Percentiles rank a stretch among this genome's conserved stretches.
These are phyloP conservation scores for Inga laurina DNA, from an alignment of 306 rosid genomes.

Conservation along the genomic window DNA sequence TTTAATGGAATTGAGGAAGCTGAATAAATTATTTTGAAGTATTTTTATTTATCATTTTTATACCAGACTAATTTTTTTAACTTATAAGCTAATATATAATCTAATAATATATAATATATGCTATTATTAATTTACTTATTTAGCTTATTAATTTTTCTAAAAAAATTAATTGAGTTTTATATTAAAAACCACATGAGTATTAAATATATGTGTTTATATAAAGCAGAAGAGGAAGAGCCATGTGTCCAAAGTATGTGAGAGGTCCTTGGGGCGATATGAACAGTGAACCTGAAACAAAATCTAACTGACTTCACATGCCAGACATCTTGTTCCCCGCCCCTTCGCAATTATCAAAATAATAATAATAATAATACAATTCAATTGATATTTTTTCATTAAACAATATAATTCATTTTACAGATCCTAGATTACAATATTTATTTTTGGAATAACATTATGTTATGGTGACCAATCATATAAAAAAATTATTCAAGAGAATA, in stretches of 20 bases:
- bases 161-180: too few species aligned
- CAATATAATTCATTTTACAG: background rate
- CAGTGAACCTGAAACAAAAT: conserved; percentile 1
- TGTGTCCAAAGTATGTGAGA: background rate
- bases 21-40: too few species aligned
- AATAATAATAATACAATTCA: background rate
- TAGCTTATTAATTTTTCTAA: too few species aligned
- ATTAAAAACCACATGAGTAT: too few species aligned
- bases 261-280: background rate
- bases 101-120: too few species aligned
- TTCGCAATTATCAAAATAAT: background rate
- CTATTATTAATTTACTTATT: too few species aligned
- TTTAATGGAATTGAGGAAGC: rapidly evolving
- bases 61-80: too few species aligned
- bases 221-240: background rate
- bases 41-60: too few species aligned
- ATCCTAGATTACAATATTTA: background rate
- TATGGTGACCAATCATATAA: background rate
- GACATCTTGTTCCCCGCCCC: background rate
- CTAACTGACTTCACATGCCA: conserved; percentile 4
- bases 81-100: too few species aligned
- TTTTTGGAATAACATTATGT: background rate
- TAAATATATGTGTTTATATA: background rate
- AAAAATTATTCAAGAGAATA: background rate
- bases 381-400: background rate